Evolutionary conservation across 2,329 filamentous ascomycete genomes (phyloP).

Genomic region (Neofusicoccum laricinum): DNA sequence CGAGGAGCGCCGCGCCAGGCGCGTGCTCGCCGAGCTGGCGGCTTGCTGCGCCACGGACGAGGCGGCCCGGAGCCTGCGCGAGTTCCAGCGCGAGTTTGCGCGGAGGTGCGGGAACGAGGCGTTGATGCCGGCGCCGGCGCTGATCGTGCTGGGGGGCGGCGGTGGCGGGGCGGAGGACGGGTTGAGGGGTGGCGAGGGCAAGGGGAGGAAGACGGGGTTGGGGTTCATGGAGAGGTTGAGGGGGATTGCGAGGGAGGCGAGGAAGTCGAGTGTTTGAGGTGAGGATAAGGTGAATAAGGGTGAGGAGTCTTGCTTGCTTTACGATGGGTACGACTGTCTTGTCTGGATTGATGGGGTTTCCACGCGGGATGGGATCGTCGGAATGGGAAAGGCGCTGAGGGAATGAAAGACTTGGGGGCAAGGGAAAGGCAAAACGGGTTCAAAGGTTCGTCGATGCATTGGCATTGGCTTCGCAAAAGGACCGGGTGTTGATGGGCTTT

Average conservation of each 20-base stretch:
- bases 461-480: too few species aligned
- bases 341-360: too few species aligned
- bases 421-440: too few species aligned
- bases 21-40: constrained; percentile 35
- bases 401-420: too few species aligned
- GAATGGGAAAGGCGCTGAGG: too few species aligned
- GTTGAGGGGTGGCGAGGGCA: constrained; percentile 21
- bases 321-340: too few species aligned
- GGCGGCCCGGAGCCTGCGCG: constrained; percentile 31
- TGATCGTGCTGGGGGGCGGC: neutral
- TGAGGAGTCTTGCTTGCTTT: too few species aligned
- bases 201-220: neutral
- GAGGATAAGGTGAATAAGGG: too few species aligned
- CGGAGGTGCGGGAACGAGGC: neutral
- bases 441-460: too few species aligned
- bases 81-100: constrained; percentile 14
- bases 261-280: neutral
- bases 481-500: too few species aligned
- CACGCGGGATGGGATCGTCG: too few species aligned
- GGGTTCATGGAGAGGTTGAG: constrained; percentile 33
- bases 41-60: constrained; percentile 33
- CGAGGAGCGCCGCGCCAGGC: constrained; percentile 27
- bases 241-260: constrained; percentile 23
- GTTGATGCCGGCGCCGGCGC: neutral
- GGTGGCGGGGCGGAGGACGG: neutral